Evolutionary conservation across 176 grass and related monocot genomes (phyloP), one percentile per base, ranked within the genome.

Genomic region (Juncus inflexus): DNA sequence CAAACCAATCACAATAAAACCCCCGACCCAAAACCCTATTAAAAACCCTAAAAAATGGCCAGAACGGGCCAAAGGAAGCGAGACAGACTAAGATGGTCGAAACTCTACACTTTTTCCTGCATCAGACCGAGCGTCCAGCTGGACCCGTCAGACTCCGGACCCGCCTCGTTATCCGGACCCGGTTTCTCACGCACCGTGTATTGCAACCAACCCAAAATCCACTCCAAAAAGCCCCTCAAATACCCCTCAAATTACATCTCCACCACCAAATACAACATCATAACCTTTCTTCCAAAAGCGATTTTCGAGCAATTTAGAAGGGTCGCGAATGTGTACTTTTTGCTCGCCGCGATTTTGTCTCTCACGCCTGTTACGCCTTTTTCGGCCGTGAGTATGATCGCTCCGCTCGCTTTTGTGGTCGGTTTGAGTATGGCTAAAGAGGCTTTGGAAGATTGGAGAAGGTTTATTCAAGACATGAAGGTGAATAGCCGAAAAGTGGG

Each of bases 261-360:
- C 66, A 99, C 94, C 60, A 99, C 94, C 78, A 99, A 99, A 79
- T 99, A 99, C 64, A 99, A 99, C 72, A 12, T 90, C 42, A 49
- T 99, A 67, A 99, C 85, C 61, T 99, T 99, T 76, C 66, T 99
- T 51, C 94, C 94, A 42, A 92, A 99, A 79, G 94, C 94, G 71
- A 78, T 99, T 53, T 99, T 92, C 64, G 94, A 99, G 74, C 94
- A 99, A 75, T 99, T 99, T 83, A 83, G 94, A 9, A 82, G 94
- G 16, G 89, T 92, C 57, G 94, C 94, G 61, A 99, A 99, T 74
- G 38, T 92, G 61, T 99, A 92, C 65, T 99, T 99, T 77, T 83
- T 99, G 53, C 78, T 99, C 60, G 87, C 94, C 19, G 94, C 94
- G 12, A 81, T 89, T 60, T 79, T 99, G 49, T 99, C 89, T 13